These are phyloP conservation scores for Nicotiana benthamiana DNA, from an alignment of 257 asterid genomes.

Conservation along the genomic window DNA sequence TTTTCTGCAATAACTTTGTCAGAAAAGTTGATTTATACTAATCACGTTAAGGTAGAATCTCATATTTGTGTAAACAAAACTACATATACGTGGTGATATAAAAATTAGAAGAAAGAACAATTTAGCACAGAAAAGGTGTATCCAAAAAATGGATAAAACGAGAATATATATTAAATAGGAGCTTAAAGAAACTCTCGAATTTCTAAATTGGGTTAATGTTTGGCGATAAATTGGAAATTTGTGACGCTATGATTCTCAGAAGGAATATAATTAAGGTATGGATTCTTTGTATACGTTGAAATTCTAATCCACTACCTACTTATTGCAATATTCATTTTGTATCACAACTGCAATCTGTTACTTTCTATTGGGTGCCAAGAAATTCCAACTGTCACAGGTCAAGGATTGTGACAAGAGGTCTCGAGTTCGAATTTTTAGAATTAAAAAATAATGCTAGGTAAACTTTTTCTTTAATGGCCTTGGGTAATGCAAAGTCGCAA, in stretches of 20 bases:
- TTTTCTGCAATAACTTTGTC: not conserved
- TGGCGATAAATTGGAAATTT: not conserved
- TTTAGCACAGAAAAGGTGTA: not conserved
- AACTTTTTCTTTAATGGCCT: too few relatives aligned
- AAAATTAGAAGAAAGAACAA: not conserved
- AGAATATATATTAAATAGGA: too few relatives aligned
- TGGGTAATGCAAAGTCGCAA: too few relatives aligned
- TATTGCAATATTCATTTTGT: not conserved
- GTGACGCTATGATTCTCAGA: not conserved
- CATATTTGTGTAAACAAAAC: not conserved
- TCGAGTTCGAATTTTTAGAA: too few relatives aligned
- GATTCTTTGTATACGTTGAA: conserved; percentile 21
- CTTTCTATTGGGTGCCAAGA: conserved; percentile 23
- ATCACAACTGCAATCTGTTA: conserved; percentile 20
- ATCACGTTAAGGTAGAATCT: not conserved
- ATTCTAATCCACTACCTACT: conserved; percentile 18
- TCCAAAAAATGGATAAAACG: not conserved
- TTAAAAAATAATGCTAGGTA: too few relatives aligned
- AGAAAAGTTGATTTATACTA: not conserved
- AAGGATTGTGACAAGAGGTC: too few relatives aligned
- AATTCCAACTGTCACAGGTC: conserved; percentile 27
- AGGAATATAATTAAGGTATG: conserved; percentile 12
- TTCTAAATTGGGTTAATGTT: not conserved
- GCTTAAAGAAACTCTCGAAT: not conserved
- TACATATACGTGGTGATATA: not conserved